phyloP scores from a whole-genome alignment of 2,329 filamentous ascomycete species.

The Niveomyces coronatus region DNA sequence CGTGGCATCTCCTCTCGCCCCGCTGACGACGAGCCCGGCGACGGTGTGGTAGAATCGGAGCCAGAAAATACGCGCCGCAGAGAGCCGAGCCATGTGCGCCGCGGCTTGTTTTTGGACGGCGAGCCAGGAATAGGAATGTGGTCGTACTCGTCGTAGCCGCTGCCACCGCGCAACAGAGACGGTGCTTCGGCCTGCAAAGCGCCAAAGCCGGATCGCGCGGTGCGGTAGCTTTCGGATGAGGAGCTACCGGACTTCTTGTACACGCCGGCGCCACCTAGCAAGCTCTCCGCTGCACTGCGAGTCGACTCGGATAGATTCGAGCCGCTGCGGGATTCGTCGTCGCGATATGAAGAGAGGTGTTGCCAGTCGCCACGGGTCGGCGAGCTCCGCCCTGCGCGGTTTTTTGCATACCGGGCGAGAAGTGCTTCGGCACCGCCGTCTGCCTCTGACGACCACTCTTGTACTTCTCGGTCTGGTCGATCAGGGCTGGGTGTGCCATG shows the following conservation, averaged over 20 bases:
- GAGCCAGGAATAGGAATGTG: constrained; percentile 35
- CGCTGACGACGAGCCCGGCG: constrained; percentile 14
- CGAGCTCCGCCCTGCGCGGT: constrained; percentile 24
- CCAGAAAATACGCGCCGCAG: constrained; percentile 51
- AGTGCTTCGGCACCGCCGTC: constrained; percentile 41
- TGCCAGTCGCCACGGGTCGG: constrained; percentile 28
- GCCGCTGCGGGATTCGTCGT: constrained; percentile 42
- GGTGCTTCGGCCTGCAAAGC: constrained; percentile 44
- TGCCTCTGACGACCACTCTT: constrained; percentile 47
- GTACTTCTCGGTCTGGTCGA: constrained; percentile 41
- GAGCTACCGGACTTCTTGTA: constrained; percentile 30
- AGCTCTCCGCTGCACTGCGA: constrained; percentile 33
- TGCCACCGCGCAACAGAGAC: constrained; percentile 23
- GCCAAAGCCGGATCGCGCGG: constrained; percentile 42
- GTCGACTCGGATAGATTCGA: constrained; percentile 48
- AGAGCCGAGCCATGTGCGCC: constrained; percentile 58
- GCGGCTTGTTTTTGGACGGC: constrained; percentile 46
- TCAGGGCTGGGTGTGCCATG: constrained; percentile 33
- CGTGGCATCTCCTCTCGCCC: constrained; percentile 20
- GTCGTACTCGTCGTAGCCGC: constrained; percentile 24
- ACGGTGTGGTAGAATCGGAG: constrained; percentile 25
- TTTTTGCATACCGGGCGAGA: constrained; percentile 32
- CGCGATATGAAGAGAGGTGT: constrained; percentile 24
- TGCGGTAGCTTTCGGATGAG: constrained; percentile 38
- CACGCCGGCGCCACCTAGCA: constrained; percentile 26